Evolutionary conservation across 2,329 filamentous ascomycete genomes (phyloP).

Genomic region (Escovopsis sp.): DNA sequence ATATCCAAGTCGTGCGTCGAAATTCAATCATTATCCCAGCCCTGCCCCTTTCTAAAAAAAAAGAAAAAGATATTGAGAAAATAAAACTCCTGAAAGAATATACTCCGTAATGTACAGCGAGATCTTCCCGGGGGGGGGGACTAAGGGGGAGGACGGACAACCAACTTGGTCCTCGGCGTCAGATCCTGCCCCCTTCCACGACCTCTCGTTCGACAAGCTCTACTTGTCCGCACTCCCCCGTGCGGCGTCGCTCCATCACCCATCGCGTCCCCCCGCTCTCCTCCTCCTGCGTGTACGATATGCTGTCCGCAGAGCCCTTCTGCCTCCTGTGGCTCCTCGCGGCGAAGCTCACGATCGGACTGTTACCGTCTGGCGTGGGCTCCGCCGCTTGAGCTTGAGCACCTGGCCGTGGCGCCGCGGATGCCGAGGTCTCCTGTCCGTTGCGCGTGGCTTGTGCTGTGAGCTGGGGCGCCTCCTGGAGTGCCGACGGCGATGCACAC

Average conservation of each 20-base stretch:
- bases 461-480: background rate
- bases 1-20: too few relatives aligned
- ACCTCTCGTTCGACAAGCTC: slow-evolving; percentile 52
- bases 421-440: background rate
- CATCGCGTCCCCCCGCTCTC: slow-evolving; percentile 45
- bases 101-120: too few relatives aligned
- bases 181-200: slow-evolving; percentile 40
- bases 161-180: too few relatives aligned
- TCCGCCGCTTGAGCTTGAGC: slow-evolving; percentile 1
- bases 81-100: too few relatives aligned
- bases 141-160: too few relatives aligned
- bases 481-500: background rate
- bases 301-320: slow-evolving; percentile 48
- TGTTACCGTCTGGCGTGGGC: slow-evolving; percentile 1
- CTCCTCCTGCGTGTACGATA: slow-evolving; percentile 55
- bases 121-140: too few relatives aligned
- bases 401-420: background rate
- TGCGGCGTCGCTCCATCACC: slow-evolving; percentile 55
- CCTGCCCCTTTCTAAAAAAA: too few relatives aligned
- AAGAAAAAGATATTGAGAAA: too few relatives aligned
- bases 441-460: slow-evolving; percentile 1
- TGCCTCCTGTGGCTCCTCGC: slow-evolving; percentile 34
- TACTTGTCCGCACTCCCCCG: slow-evolving; percentile 48
- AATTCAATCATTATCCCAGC: too few relatives aligned
- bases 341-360: slow-evolving; percentile 7